Base-by-base conservation (phyloP, 2,329 filamentous ascomycete species). In the Aspergillus uvarum region DNA sequence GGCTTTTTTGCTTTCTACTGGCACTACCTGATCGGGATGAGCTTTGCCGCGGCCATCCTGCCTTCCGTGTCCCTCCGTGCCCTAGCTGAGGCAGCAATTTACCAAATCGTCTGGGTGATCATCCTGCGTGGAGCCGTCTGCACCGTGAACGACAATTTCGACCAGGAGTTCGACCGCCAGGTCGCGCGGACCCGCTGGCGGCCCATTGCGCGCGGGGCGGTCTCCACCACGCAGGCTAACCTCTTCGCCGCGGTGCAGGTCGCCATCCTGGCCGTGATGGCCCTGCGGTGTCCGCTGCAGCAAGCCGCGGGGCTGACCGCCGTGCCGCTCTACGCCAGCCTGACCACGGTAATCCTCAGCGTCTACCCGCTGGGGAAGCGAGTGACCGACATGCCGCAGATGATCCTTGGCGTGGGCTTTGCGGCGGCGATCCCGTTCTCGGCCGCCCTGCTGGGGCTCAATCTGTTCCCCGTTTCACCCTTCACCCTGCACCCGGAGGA, bases 61-160 rank as follows among this genome's bases (percentile, higher is more conserved):
- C 10, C 29, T 16, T 88, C 89, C 0, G 16, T 35, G 3, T 4
- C 2, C 72, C 85, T 1, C 86, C 89, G 0, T 12, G 72, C 80
- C 5, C 80, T 87, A 12, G 86, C 91, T 70, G 72, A 3, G 83
- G 38, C 38, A 19, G 7, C 14, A 0, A 19, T 44, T 5, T 44
- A 95, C 51, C 95, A 96, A 77, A 85, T 89, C 68, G 81, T 86
- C 2, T 92, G 91, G 54, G 89, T 91, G 3, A 74, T 96, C 49
- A 84, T 96, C 65, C 95, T 96, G 90, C 89, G 92, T 62, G 90
- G 92, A 52, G 91, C 91, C 21, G 91, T 91, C 54, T 96, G 92
- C 75, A 89, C 89, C 19, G 92, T 96, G 77, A 96, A 96, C 73
- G 92, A 96, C 73, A 85, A 96, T 54, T 93, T 91, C 89, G 92